Base-by-base conservation (phyloP, 129 eudicot genomes). In the Sambucus nigra region DNA sequence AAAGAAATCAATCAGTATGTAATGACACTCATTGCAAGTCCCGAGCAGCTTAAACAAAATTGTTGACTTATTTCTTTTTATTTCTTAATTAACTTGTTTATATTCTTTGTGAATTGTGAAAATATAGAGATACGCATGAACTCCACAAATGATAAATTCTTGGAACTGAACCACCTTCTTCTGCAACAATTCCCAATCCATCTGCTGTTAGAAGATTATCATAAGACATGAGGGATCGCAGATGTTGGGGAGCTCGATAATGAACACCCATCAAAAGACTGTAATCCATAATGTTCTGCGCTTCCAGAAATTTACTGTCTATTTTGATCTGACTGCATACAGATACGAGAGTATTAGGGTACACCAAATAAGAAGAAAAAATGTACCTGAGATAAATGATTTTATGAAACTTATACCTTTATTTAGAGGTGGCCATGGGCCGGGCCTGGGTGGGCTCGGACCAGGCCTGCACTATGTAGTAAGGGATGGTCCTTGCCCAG, bases 231-330 rank as follows among this genome's bases (percentile, higher is more conserved):
- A 78, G 71, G 53, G 98, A 79, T 25, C 67, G 80, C 38, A 89
- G 70, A 44, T 81, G 95, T 47, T 79, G 95, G 21, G 98, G 98
- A 38, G 98, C 98, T 42, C 98, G 93, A 61, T 85, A 89, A 65
- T 89, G 94, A 66, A 89, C 98, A 25, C 98, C 98, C 2, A 89
- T 77, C 64, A 89, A 55, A 60, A 89, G 94, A 57, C 98, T 89
- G 70, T 89, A 89, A 63, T 89, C 98, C 98, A 89, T 89, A 48
- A 89, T 89, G 75, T 85, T 70, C 64, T 89, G 94, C 40, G 77
- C 80, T 73, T 81, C 98, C 49, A 89, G 62, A 77, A 89, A 89
- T 64, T 85, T 79, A 63, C 95, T 85, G 55, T 89, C 98, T 48
- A 67, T 89, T 72, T 89, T 78, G 39, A 89, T 89, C 73, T 89